phyloP scores from a whole-genome alignment of 2,329 filamentous ascomycete genomes.

The Botryosphaeria dothidea region DNA sequence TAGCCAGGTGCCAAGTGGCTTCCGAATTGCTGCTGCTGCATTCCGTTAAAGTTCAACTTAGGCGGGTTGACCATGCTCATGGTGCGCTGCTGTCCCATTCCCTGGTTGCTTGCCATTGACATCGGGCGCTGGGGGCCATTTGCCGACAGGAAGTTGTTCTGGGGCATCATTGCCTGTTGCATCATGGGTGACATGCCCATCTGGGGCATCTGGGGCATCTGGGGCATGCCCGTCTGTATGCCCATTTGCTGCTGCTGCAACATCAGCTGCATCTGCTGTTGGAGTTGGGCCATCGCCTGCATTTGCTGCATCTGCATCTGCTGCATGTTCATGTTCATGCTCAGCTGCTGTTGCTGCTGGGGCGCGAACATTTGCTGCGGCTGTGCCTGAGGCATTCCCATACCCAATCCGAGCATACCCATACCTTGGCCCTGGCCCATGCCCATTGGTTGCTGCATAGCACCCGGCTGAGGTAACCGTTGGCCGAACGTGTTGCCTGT shows the following conservation, averaged over 20 bases:
- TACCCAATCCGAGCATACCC: constrained; percentile 20
- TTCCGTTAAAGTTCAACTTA: constrained; percentile 81
- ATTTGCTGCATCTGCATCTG: constrained; percentile 22
- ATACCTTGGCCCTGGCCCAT: neutral
- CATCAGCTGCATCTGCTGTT: constrained; percentile 46
- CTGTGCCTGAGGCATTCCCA: constrained; percentile 8
- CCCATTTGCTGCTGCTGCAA: constrained; percentile 74
- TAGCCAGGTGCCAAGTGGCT: constrained; percentile 55
- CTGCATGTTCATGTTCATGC: constrained; percentile 9
- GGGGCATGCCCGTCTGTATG: constrained; percentile 29
- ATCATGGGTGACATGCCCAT: constrained; percentile 34
- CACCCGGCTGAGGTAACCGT: constrained; percentile 9
- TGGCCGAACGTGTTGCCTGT: neutral
- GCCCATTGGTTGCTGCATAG: constrained; percentile 4
- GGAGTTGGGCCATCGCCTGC: constrained; percentile 22
- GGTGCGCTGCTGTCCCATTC: constrained; percentile 9
- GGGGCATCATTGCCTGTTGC: constrained; percentile 48
- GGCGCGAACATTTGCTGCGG: constrained; percentile 16
- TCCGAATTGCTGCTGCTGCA: constrained; percentile 36
- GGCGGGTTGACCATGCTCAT: constrained; percentile 18
- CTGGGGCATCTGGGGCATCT: constrained; percentile 26
- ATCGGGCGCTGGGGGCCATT: constrained; percentile 41
- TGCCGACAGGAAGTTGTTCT: constrained; percentile 18
- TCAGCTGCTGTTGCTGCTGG: constrained; percentile 3
- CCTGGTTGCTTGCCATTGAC: constrained; percentile 42